phyloP scores from a whole-genome alignment of 2,329 filamentous ascomycete species.

The Claviceps lovelessii region DNA sequence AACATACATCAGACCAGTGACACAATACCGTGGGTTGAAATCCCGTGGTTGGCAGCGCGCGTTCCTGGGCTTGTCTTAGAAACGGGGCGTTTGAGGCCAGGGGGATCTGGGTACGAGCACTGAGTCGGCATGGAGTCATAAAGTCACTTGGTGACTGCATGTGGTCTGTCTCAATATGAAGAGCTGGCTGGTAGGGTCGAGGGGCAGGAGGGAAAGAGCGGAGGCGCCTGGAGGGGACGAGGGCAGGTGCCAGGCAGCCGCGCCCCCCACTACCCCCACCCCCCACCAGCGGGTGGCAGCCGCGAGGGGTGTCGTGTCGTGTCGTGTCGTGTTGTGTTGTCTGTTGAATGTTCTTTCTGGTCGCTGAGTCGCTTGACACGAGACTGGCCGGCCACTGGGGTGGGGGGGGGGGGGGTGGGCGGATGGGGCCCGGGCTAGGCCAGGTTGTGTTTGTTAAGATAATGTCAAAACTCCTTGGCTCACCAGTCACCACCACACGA shows the following conservation, averaged over 20 bases:
- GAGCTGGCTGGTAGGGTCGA: neutral
- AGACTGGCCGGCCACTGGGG: too few species aligned
- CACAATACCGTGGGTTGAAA: neutral
- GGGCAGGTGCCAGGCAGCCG: neutral
- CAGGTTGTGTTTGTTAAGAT: neutral
- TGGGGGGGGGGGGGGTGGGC: neutral
- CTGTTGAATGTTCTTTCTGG: too few species aligned
- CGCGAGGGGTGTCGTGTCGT: neutral
- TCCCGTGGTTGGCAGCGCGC: neutral
- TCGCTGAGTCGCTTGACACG: neutral
- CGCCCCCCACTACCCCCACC: neutral
- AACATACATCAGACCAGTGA: neutral
- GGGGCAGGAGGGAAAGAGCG: neutral
- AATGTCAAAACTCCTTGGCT: neutral
- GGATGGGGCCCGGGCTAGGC: neutral
- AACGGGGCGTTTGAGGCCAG: neutral
- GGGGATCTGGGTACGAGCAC: neutral
- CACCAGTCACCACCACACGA: neutral
- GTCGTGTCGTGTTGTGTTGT: too few species aligned
- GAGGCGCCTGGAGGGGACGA: neutral
- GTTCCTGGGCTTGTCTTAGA: neutral
- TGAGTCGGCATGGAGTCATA: neutral
- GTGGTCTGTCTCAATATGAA: neutral
- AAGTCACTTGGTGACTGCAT: neutral
- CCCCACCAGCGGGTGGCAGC: neutral